A percentile compares a stretch with the other conserved stretches of the same genome.
Conservation (phyloP, 2,329 filamentous ascomycete genomes). For the Ophiocordyceps unilateralis region DNA sequence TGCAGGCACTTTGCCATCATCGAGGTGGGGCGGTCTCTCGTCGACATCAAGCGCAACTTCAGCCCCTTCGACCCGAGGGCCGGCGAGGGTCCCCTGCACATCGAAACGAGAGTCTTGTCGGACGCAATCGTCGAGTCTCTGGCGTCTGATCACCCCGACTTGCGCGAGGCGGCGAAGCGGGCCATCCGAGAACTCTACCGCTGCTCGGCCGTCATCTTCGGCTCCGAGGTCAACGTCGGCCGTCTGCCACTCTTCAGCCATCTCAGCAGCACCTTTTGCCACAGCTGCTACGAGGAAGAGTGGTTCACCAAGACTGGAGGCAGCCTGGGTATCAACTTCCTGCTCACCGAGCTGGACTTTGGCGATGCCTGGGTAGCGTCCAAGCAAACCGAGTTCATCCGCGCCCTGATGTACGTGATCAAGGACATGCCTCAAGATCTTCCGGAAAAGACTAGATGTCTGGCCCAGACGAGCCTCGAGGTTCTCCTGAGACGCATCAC, state of each 20-base stretch:
- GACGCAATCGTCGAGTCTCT: constrained; percentile 84
- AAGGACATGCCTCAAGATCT: constrained; percentile 95
- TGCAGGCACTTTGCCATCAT: constrained; percentile 83
- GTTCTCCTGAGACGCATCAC: constrained; percentile 64
- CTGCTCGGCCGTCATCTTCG: constrained; percentile 62
- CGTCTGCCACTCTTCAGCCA: constrained; percentile 73
- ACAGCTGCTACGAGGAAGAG: constrained; percentile 92
- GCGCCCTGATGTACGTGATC: constrained; percentile 89
- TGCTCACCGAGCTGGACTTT: constrained; percentile 71
- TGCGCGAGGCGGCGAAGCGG: constrained; percentile 68
- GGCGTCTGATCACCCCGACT: constrained; percentile 63
- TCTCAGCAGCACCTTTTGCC: constrained; percentile 70
- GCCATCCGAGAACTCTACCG: constrained; percentile 66
- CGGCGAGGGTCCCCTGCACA: constrained; percentile 71
- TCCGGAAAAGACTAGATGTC: constrained; percentile 70
- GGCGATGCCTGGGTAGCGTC: constrained; percentile 69
- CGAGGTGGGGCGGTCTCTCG: constrained; percentile 73
- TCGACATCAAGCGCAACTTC: constrained; percentile 57
- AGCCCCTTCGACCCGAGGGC: constrained; percentile 71
- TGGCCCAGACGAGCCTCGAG: constrained; percentile 70
- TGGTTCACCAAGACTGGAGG: constrained; percentile 98
- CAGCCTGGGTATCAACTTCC: constrained; percentile 71
- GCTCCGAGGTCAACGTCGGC: constrained; percentile 51
- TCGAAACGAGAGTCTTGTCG: constrained; percentile 74
- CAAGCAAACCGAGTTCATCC: constrained; percentile 74